Conservation (phyloP, 169 alveolate genomes). For the Cryptosporidium felis region DNA sequence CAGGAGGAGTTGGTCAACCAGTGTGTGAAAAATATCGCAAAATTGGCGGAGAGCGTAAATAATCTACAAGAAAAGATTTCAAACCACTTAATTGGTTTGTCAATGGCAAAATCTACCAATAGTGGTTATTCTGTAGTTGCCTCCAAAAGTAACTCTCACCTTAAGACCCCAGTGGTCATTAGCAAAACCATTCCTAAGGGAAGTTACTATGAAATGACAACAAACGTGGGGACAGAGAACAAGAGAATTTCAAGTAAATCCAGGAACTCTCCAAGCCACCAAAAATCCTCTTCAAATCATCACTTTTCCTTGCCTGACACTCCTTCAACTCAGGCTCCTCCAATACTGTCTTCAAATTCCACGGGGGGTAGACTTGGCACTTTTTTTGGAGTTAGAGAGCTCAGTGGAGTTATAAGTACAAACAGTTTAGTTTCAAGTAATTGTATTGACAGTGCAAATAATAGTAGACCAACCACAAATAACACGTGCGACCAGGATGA, state of each 20-base stretch:
- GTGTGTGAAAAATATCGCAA: slow-evolving; percentile 64
- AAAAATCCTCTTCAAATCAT: background rate
- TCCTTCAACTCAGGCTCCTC: slow-evolving; percentile 69
- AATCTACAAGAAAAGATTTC: slow-evolving; percentile 64
- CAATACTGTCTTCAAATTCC: slow-evolving; percentile 37
- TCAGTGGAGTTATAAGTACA: slow-evolving; percentile 42
- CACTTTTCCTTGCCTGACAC: slow-evolving; percentile 57
- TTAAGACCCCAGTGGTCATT: slow-evolving; percentile 23
- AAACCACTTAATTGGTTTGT: slow-evolving; percentile 50
- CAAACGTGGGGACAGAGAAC: background rate
- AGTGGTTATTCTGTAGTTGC: slow-evolving; percentile 15
- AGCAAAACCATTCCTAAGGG: slow-evolving; percentile 30
- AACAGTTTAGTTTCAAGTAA: slow-evolving; percentile 54
- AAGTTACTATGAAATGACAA: slow-evolving; percentile 41
- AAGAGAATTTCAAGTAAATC: slow-evolving; percentile 23
- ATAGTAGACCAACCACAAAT: slow-evolving; percentile 67
- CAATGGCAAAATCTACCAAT: slow-evolving; percentile 28
- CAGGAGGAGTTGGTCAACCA: slow-evolving; percentile 69
- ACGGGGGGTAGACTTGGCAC: slow-evolving; percentile 25
- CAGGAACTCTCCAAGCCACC: slow-evolving; percentile 43
- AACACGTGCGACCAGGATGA: slow-evolving; percentile 70
- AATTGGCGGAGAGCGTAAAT: slow-evolving; percentile 67
- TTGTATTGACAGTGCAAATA: slow-evolving; percentile 39
- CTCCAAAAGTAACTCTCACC: slow-evolving; percentile 23
- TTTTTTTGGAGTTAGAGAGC: slow-evolving; percentile 14